Percentiles rank a stretch among this genome's conserved stretches.
Evolutionary conservation across 495 filamentous ascomycete genomes (phyloP).

Genomic region (Neurospora africana): DNA sequence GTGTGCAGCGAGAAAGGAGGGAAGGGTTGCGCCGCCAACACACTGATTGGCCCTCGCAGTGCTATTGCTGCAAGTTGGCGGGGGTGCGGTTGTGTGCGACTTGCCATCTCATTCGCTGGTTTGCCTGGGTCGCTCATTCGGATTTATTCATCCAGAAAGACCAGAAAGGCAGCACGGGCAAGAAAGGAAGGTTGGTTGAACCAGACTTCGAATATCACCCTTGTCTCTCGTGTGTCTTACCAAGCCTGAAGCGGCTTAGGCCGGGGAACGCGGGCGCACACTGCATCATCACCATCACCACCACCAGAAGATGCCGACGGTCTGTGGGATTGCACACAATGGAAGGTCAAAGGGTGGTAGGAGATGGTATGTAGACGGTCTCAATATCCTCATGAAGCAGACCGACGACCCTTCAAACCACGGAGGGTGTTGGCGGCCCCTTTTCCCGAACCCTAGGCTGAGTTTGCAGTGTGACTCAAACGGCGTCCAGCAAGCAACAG

Average conservation of each 20-base stretch:
- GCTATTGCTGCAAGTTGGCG: not conserved
- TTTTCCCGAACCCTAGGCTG: not conserved
- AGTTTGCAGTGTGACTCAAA: not conserved
- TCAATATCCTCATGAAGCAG: not conserved
- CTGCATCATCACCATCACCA: not conserved
- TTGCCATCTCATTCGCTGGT: not conserved
- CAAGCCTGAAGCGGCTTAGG: not conserved
- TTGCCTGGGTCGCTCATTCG: not conserved
- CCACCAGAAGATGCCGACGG: not conserved
- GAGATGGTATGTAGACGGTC: not conserved
- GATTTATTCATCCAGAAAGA: not conserved
- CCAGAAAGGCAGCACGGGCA: not conserved
- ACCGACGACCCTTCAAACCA: not conserved
- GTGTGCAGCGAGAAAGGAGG: not conserved
- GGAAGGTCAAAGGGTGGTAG: not conserved
- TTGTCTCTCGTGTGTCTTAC: not conserved
- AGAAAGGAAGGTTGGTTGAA: not conserved
- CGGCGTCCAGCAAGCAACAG: not conserved
- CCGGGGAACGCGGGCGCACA: not conserved
- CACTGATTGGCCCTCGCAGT: not conserved
- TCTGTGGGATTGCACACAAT: not conserved
- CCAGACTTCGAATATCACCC: not conserved
- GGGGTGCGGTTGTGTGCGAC: not conserved
- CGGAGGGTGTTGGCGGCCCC: not conserved
- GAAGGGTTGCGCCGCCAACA: not conserved